phyloP scores from a whole-genome alignment of 768 basidiomycete species.

The Termitomyces sp. region DNA sequence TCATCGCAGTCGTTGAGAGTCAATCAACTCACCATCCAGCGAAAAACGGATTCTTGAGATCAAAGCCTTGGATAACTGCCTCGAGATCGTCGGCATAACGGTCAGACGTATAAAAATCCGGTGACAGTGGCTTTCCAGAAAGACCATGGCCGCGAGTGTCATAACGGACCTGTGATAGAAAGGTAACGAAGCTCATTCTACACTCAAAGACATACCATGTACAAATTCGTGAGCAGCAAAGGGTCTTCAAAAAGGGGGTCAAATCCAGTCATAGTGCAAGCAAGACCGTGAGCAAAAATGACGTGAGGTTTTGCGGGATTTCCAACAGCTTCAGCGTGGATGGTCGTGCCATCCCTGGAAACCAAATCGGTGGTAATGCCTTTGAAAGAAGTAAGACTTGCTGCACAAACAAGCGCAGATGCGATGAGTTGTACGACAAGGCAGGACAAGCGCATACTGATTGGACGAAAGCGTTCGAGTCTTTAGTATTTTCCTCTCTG shows the following conservation, averaged over 20 bases:
- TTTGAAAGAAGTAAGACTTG: no score
- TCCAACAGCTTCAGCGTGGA: slow-evolving; percentile 3
- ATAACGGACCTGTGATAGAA: neutral
- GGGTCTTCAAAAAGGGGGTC: slow-evolving; percentile 5
- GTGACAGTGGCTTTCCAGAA: neutral
- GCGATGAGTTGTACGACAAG: neutral
- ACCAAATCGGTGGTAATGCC: neutral
- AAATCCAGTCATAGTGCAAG: slow-evolving; percentile 3
- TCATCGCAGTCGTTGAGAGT: neutral
- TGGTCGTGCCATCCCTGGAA: neutral
- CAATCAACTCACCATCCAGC: neutral
- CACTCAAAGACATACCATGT: neutral
- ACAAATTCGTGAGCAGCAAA: neutral
- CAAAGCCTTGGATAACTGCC: neutral
- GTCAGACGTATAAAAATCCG: neutral
- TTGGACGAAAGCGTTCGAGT: neutral
- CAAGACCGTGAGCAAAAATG: slow-evolving; percentile 9
- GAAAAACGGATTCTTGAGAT: neutral
- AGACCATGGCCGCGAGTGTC: neutral
- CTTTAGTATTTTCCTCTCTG: neutral
- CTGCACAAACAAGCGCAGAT: neutral
- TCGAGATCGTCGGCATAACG: neutral
- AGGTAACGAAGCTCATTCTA: neutral
- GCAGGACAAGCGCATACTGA: neutral
- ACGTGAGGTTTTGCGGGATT: slow-evolving; percentile 3